These are phyloP conservation scores for Elsinoe fawcettii DNA, from an alignment of 2,329 filamentous ascomycete species.

Conservation along the genomic window DNA sequence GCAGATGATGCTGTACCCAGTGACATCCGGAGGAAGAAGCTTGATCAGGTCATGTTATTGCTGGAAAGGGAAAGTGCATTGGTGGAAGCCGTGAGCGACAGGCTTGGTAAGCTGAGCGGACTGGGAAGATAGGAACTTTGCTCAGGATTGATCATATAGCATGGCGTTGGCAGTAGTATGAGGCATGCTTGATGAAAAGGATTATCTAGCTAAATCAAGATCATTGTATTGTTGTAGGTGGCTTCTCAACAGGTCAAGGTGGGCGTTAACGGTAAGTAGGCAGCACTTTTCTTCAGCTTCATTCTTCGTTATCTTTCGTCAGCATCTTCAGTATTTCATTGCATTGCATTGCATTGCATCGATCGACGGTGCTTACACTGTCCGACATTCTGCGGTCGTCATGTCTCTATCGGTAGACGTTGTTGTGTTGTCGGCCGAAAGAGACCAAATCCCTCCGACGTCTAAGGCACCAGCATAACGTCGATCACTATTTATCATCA, in stretches of 20 bases:
- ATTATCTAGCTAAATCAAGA: neutral
- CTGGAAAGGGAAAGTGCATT: conserved; percentile 60
- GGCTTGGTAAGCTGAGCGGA: conserved; percentile 50
- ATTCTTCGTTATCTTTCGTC: neutral
- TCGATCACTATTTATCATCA: neutral
- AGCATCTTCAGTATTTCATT: neutral
- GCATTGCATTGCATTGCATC: neutral
- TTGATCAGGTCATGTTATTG: conserved; percentile 55
- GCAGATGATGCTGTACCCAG: conserved; percentile 42
- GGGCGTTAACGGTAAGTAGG: neutral
- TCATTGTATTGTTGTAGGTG: neutral
- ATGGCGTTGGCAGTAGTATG: neutral
- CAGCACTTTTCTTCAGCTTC: neutral
- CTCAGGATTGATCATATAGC: neutral
- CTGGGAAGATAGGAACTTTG: conserved; percentile 2
- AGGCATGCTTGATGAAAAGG: neutral
- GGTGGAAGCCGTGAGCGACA: conserved; percentile 57
- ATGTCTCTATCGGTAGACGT: neutral
- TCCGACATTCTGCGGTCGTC: neutral
- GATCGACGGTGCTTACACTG: neutral
- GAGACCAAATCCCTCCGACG: neutral
- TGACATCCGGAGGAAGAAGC: conserved; percentile 55
- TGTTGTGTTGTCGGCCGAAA: neutral
- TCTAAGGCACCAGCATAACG: neutral
- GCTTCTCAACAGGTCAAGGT: neutral